Conservation (phyloP, 306 rosid species). For the Oxytropis ochrocephala region DNA sequence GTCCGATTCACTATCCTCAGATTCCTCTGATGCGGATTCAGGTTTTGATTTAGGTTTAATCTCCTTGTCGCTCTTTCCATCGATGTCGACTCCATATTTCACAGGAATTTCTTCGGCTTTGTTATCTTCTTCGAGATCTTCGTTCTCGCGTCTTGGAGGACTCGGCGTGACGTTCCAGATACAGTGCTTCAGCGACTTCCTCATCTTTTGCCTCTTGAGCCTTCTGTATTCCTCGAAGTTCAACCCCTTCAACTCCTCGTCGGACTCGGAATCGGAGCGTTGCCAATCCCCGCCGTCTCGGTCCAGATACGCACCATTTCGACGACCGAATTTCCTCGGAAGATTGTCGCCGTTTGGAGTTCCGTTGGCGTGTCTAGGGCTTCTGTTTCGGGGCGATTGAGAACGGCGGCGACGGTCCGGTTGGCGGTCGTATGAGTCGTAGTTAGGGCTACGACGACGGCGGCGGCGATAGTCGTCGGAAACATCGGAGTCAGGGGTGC, state of each 20-base stretch:
- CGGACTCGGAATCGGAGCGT: constrained; percentile 54
- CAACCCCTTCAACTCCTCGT: constrained; percentile 78
- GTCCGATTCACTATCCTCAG: constrained; percentile 22
- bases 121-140: constrained; percentile 36
- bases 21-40: constrained; percentile 21
- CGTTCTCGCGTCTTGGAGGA: constrained; percentile 62
- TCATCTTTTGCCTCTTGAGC: constrained; percentile 77
- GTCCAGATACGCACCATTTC: constrained; percentile 41
- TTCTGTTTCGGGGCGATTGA: constrained; percentile 35
- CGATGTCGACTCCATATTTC: constrained; percentile 12
- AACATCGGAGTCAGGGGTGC: constrained; percentile 35
- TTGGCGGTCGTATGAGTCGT: constrained; percentile 44
- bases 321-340: constrained; percentile 63
- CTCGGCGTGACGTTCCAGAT: constrained; percentile 86
- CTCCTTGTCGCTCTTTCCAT: constrained; percentile 13
- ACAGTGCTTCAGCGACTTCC: constrained; percentile 62
- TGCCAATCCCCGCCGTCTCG: constrained; percentile 34
- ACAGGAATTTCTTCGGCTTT: constrained; percentile 44
- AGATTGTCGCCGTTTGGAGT: constrained; percentile 19
- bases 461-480: constrained; percentile 26
- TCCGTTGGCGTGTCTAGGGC: constrained; percentile 40
- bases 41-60: constrained; percentile 15
- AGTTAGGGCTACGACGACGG: constrained; percentile 72
- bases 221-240: constrained; percentile 62
- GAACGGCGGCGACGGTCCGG: constrained; percentile 18